Percentiles rank a stretch among this genome's conserved stretches.
phyloP scores from a whole-genome alignment of 192 early-diverging fungal genomes.

The Umbelopsis isabellina region DNA sequence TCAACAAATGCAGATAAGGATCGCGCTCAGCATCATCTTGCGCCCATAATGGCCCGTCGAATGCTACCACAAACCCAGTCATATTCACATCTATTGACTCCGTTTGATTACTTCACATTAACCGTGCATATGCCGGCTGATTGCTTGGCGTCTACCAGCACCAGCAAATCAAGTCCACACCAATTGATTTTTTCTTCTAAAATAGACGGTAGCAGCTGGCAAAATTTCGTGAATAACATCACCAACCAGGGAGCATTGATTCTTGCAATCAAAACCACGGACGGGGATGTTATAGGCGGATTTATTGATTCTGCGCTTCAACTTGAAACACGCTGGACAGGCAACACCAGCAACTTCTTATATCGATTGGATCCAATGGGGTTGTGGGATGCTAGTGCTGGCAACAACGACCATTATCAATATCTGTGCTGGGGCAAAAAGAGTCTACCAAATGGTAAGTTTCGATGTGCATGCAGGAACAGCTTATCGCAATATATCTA shows the following conservation, averaged over 20 bases:
- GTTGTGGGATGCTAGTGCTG: conserved; percentile 36
- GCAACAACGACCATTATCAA: conserved; percentile 71
- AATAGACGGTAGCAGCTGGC: conserved; percentile 51
- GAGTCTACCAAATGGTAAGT: conserved; percentile 70
- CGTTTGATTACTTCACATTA: conserved; percentile 45
- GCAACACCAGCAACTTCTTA: conserved; percentile 61
- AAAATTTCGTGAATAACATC: conserved; percentile 46
- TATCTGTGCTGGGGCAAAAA: conserved; percentile 76
- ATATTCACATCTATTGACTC: conserved; percentile 42
- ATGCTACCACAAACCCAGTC: conserved; percentile 22
- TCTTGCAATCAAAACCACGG: conserved; percentile 52
- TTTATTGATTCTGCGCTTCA: conserved; percentile 65
- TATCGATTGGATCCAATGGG: conserved; percentile 41
- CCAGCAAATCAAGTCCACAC: conserved; percentile 30
- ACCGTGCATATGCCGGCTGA: conserved; percentile 24
- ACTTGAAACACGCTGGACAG: conserved; percentile 64
- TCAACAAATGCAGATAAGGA: neutral
- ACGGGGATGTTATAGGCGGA: conserved; percentile 68
- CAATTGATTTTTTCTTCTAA: conserved; percentile 50
- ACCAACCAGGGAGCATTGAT: conserved; percentile 50
- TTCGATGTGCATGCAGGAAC: neutral
- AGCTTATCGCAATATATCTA: conserved; percentile 4
- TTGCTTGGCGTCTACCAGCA: conserved; percentile 24
- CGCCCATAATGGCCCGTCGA: neutral
- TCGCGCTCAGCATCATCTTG: neutral